Evolutionary conservation across 2,329 filamentous ascomycete species (phyloP), one percentile per base, ranked within the genome.

Genomic region (Xylaria digitata): DNA sequence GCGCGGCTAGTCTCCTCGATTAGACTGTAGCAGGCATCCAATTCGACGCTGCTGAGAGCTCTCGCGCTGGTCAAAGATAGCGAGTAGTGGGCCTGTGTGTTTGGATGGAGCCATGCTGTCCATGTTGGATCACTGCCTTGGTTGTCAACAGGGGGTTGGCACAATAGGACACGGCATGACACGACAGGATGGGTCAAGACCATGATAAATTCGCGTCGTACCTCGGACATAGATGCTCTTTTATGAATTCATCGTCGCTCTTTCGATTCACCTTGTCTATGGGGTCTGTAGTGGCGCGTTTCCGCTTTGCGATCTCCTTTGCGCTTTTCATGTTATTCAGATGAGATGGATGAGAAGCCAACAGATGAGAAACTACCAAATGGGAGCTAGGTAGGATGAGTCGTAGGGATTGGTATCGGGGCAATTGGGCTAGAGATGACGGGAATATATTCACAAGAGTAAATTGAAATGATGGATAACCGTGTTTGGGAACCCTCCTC

Each of bases 1-100:
- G 79, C 74, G 15, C 82, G 81, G 72, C 90, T 92, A 0, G 91
- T 93, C 55, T 82, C 78, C 67, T 90, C 84, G 58, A 94, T 82
- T 30, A 90, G 78, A 21, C 75, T 66, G 70, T 87, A 87, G 72
- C 88, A 90, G 0, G 82, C 79, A 26, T 82, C 75, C 23, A 89
- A 76, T 30, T 89, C 85, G 2, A 74, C 73, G 1, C 76, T 70
- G 5, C 71, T 73, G 26, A 89, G 76, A n/a, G 72, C 70, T 1
- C 70, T 73, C 0, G 85, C 75, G 3, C 77, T 74, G 8, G 74
- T 69, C n/a, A 90, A 79, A 42, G 74, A 75, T 42, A 90, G 71
- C 0, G 75, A 70, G 76, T 86, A 87, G 4, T 66, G 61, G 6
- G 70, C 69, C 6, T 76, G 73, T 0, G 81, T 84, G 13, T 63